Conservation (phyloP, 306 rosid genomes). For the Prunus persica region DNA sequence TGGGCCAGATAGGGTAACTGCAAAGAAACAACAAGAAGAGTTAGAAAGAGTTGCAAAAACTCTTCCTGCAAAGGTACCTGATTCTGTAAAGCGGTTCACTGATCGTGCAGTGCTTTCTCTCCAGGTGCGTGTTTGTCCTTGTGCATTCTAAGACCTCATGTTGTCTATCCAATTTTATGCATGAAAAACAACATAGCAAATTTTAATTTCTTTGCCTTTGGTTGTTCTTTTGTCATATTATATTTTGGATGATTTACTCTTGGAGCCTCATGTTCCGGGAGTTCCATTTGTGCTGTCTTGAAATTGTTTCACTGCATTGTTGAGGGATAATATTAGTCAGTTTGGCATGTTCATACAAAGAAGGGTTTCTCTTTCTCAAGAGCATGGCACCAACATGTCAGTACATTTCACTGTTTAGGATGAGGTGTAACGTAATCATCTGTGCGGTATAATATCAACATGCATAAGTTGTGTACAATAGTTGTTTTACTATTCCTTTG, state of each 20-base stretch:
- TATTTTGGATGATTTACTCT: not conserved
- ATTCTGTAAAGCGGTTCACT: slow-evolving; percentile 74
- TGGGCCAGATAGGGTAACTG: slow-evolving; percentile 88
- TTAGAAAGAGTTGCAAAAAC: slow-evolving; percentile 85
- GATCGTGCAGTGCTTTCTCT: slow-evolving; percentile 79
- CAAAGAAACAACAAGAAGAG: slow-evolving; percentile 72
- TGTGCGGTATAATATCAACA: not conserved
- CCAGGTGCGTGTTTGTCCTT: slow-evolving; percentile 54
- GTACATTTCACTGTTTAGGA: not conserved
- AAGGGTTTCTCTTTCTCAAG: not conserved
- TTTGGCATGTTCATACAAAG: not conserved
- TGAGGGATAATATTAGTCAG: not conserved
- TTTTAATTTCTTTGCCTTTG: slow-evolving; percentile 5
- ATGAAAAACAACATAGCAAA: not conserved
- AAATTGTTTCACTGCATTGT: not conserved
- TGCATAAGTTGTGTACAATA: not conserved
- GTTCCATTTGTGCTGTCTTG: not conserved
- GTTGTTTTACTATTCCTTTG: not conserved
- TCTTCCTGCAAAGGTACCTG: slow-evolving; percentile 64
- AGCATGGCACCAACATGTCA: not conserved
- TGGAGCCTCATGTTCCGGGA: not conserved
- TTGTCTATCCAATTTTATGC: slow-evolving; percentile 4
- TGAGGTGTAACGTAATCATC: not conserved
- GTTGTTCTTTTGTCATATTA: not conserved
- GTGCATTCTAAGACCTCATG: slow-evolving; percentile 14